These are phyloP conservation scores for Flaveria linearis DNA, from an alignment of 129 eudicot species.

Conservation along the genomic window DNA sequence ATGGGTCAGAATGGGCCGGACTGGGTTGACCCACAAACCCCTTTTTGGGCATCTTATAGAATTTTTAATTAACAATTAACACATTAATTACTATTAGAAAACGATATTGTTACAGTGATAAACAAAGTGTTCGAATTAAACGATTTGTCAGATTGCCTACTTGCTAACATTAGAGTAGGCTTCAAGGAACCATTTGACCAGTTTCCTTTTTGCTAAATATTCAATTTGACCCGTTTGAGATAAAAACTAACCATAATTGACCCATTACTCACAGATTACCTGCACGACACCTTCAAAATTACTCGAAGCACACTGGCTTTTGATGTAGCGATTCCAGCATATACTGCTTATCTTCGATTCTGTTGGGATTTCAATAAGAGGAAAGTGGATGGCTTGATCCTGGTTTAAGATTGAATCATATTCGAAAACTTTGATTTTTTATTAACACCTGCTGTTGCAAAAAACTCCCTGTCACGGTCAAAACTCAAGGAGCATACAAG, in stretches of 20 bases:
- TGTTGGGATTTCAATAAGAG: constrained; percentile 79
- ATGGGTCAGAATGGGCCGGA: not conserved
- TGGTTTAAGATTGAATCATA: constrained; percentile 59
- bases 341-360: constrained; percentile 85
- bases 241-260: not conserved
- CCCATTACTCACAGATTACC: constrained; percentile 43
- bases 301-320: constrained; percentile 93
- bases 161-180: no score
- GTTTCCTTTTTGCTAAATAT: not conserved
- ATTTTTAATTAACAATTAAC: not conserved
- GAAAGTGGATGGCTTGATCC: constrained; percentile 80
- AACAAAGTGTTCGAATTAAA: not conserved
- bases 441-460: constrained; percentile 96
- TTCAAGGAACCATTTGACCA: not conserved
- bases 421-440: constrained; percentile 90
- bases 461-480: constrained; percentile 91
- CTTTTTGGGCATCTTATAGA: not conserved
- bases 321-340: constrained; percentile 90
- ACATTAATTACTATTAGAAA: not conserved
- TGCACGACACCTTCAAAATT: constrained; percentile 97
- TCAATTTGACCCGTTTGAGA: not conserved
- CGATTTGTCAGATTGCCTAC: not conserved
- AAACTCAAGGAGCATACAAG: constrained; percentile 85
- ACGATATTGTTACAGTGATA: not conserved
- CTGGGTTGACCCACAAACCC: not conserved